A percentile compares a stretch with the other conserved stretches of the same genome.
These are phyloP conservation scores for Verbascum thapsus DNA, from an alignment of 257 asterid species.

Conservation along the genomic window DNA sequence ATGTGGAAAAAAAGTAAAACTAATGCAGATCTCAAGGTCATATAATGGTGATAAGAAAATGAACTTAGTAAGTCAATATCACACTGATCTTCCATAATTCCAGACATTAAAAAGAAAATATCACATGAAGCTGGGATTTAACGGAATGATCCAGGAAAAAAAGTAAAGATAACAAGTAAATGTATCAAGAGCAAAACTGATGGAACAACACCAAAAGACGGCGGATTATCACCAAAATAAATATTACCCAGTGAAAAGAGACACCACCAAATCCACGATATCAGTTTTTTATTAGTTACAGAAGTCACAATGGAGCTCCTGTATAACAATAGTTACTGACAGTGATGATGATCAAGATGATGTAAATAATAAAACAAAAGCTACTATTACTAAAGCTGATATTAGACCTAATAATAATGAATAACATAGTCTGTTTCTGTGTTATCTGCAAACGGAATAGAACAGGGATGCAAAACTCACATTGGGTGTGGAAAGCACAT, in stretches of 20 bases:
- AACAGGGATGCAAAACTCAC: slow-evolving; percentile 47
- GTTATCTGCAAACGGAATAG: slow-evolving; percentile 2
- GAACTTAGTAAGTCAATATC: slow-evolving; percentile 4
- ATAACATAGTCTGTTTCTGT: neutral
- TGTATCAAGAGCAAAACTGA: slow-evolving; percentile 3
- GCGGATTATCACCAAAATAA: neutral
- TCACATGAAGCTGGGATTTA: neutral
- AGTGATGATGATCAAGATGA: slow-evolving; percentile 14
- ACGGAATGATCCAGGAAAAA: neutral
- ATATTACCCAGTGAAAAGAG: slow-evolving; percentile 10
- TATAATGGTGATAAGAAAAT: slow-evolving; percentile 3
- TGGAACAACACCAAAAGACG: neutral
- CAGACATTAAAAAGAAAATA: neutral
- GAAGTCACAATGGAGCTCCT: neutral
- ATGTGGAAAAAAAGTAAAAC: neutral
- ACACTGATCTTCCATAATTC: slow-evolving; percentile 6
- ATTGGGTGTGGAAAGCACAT: slow-evolving; percentile 90
- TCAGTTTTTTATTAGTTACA: no score
- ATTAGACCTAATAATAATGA: neutral
- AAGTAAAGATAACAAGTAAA: neutral
- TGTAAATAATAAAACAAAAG: slow-evolving; percentile 3
- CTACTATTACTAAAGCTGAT: slow-evolving; percentile 8
- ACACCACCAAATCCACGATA: slow-evolving; percentile 21
- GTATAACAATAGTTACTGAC: neutral
- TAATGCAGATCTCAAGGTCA: slow-evolving; percentile 13